Conservation (phyloP, 140 eudicot genomes). For the Anethum foeniculum region DNA sequence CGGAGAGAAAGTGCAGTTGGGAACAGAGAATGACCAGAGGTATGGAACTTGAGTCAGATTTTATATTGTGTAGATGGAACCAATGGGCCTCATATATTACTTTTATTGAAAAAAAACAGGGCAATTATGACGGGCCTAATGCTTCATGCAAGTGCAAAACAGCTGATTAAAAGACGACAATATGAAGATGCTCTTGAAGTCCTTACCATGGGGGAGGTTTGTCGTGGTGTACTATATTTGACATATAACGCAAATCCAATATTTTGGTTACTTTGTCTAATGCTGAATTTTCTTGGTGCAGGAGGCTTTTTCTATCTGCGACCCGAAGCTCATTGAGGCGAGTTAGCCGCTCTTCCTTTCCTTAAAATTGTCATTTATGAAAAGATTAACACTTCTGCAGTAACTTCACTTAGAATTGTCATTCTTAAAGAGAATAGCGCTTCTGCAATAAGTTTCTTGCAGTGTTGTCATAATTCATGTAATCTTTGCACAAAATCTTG, state of each 20-base stretch:
- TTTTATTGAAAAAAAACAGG: conserved; percentile 30
- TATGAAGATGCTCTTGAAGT: conserved; percentile 85
- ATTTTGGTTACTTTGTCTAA: neutral
- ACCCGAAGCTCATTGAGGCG: conserved; percentile 67
- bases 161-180: conserved; percentile 36
- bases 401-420: neutral
- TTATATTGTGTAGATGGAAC: neutral
- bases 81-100: neutral
- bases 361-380: neutral
- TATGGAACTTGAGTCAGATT: conserved; percentile 12
- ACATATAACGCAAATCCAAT: neutral
- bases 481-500: neutral
- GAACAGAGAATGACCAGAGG: conserved; percentile 89
- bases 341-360: conserved; percentile 5
- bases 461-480: neutral
- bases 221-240: conserved; percentile 3
- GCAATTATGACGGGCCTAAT: conserved; percentile 96
- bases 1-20: conserved; percentile 76
- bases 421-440: neutral
- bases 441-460: neutral
- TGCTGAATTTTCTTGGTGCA: conserved; percentile 21
- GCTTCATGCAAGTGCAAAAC: conserved; percentile 82
- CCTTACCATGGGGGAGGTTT: conserved; percentile 85
- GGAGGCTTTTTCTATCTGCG: conserved; percentile 94
- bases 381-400: neutral